Evolutionary conservation across 1,284 basidiomycete genomes (phyloP).

Genomic region (Ganoderma resinaceum): DNA sequence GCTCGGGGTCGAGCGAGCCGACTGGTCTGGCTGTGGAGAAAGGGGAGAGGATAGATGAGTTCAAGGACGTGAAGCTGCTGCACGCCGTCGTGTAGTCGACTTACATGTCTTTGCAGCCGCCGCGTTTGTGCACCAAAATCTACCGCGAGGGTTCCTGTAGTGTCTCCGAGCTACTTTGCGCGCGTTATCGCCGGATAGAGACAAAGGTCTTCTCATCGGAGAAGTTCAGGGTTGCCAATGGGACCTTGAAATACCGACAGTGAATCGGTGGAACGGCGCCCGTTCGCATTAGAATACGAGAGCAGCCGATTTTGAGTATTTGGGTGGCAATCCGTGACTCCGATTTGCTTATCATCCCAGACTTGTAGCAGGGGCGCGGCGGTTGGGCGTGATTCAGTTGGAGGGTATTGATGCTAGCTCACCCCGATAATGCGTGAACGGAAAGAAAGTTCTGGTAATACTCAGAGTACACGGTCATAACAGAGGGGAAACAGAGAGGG

Average conservation of each 20-base stretch:
- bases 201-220: no score
- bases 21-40: background rate
- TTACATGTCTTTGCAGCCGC: background rate
- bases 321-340: background rate
- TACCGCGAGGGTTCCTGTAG: no score
- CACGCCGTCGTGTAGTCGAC: background rate
- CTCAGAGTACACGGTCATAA: background rate
- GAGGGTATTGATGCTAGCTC: background rate
- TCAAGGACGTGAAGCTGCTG: background rate
- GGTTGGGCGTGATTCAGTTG: no score
- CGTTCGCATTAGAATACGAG: no score
- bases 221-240: no score
- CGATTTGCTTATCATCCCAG: background rate
- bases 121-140: no score
- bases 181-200: no score
- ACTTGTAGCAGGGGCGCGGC: background rate
- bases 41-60: background rate
- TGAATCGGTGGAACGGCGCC: no score
- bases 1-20: background rate
- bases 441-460: background rate
- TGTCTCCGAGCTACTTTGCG: no score
- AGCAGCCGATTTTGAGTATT: no score
- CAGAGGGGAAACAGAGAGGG: background rate
- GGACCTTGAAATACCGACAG: no score
- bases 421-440: background rate